Conservation (phyloP, 331 rosid species). For the Dryas integrifolia region DNA sequence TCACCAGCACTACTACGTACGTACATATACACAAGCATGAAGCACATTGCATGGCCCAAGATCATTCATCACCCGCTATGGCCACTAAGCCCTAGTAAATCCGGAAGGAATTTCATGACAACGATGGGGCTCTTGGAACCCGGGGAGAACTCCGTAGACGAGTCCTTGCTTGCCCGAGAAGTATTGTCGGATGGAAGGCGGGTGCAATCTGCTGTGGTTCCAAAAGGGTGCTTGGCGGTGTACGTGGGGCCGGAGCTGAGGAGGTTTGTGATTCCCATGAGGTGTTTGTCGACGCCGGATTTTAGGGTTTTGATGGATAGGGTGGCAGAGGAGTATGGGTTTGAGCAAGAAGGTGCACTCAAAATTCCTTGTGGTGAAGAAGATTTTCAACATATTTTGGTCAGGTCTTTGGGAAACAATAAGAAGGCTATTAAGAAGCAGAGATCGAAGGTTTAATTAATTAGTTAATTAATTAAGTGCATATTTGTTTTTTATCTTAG, state of each 20-base stretch:
- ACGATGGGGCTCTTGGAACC: not conserved
- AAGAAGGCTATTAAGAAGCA: constrained; percentile 16
- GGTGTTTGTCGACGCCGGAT: constrained; percentile 41
- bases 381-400: constrained; percentile 33
- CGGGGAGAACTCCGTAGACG: constrained; percentile 7
- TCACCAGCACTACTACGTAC: constrained; percentile 5
- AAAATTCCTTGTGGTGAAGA: constrained; percentile 53
- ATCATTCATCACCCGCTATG: no score
- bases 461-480: not conserved
- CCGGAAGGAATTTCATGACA: not conserved
- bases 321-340: constrained; percentile 43
- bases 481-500: not conserved
- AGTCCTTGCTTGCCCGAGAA: constrained; percentile 2
- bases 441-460: not conserved
- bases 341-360: constrained; percentile 45
- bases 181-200: not conserved
- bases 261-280: constrained; percentile 48
- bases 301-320: constrained; percentile 41
- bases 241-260: constrained; percentile 40
- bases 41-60: not conserved
- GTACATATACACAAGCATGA: no score
- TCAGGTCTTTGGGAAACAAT: constrained; percentile 20
- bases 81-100: no score
- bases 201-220: constrained; percentile 12
- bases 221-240: constrained; percentile 46